phyloP scores from a whole-genome alignment of 169 alveolate genomes.

The Plasmodium cynomolgi region DNA sequence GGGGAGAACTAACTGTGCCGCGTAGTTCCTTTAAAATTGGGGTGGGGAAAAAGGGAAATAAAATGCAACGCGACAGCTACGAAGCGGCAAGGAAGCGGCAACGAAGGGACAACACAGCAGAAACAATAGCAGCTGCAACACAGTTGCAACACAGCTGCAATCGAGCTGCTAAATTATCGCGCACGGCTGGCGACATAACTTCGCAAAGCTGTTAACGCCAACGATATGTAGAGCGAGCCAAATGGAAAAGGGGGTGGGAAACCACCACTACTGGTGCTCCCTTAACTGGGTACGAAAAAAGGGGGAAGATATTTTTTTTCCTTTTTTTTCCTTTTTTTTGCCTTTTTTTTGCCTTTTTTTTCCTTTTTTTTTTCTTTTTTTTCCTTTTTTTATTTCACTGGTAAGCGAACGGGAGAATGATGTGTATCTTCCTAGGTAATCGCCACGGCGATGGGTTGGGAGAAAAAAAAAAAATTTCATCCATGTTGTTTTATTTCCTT shows the following conservation, averaged over 20 bases:
- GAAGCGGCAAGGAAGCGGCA: neutral
- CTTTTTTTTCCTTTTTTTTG: neutral
- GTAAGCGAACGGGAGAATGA: neutral
- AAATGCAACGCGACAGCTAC: neutral
- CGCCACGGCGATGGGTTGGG: neutral
- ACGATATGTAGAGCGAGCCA: neutral
- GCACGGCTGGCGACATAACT: neutral
- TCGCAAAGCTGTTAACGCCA: neutral
- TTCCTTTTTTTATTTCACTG: neutral
- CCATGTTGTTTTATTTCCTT: neutral
- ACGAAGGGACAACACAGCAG: neutral
- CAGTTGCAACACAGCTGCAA: neutral
- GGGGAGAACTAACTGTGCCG: neutral
- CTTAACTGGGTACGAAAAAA: neutral
- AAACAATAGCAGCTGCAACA: neutral
- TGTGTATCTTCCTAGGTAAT: neutral
- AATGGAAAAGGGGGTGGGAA: neutral
- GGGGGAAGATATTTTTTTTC: neutral
- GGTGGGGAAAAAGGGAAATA: neutral
- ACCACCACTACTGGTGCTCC: neutral
- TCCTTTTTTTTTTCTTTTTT: too few species aligned
- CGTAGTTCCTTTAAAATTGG: neutral
- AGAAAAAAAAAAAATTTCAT: too few species aligned
- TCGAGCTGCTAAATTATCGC: neutral
- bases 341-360: neutral